phyloP scores from a whole-genome alignment of 106 monocot species.

The Dendrobium officinale region DNA sequence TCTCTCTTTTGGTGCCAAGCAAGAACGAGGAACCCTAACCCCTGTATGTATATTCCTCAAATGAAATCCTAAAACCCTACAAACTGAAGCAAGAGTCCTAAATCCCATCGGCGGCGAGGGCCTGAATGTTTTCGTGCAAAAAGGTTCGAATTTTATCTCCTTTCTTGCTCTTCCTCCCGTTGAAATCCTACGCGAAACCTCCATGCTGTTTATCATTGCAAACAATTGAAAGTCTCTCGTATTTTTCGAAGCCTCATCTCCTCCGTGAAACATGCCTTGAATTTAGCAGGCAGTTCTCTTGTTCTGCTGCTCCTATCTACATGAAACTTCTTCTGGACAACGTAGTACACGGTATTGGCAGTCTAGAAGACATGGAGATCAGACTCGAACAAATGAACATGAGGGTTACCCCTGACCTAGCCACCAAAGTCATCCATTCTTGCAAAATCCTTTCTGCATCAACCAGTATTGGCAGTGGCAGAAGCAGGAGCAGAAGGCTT shows the following conservation, averaged over 20 bases:
- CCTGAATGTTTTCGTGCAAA: conserved; percentile 1
- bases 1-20: too few relatives aligned
- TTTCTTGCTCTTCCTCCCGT: not conserved
- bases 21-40: too few relatives aligned
- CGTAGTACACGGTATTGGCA: conserved; percentile 30
- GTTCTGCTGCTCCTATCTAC: not conserved
- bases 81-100: too few relatives aligned
- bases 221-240: not conserved
- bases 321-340: conserved; percentile 8
- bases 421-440: conserved; percentile 28
- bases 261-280: not conserved
- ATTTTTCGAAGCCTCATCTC: not conserved
- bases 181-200: not conserved
- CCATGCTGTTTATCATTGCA: not conserved
- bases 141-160: not conserved
- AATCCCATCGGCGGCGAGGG: too few relatives aligned
- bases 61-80: too few relatives aligned
- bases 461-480: not conserved
- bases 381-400: conserved; percentile 23
- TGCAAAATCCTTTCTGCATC: conserved; percentile 5
- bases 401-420: conserved; percentile 21
- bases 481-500: conserved; percentile 12
- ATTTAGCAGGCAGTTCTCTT: not conserved
- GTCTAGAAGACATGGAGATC: conserved; percentile 57
- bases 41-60: too few relatives aligned